phyloP scores from a whole-genome alignment of 441 rosid genomes.

The Jatropha multifida region DNA sequence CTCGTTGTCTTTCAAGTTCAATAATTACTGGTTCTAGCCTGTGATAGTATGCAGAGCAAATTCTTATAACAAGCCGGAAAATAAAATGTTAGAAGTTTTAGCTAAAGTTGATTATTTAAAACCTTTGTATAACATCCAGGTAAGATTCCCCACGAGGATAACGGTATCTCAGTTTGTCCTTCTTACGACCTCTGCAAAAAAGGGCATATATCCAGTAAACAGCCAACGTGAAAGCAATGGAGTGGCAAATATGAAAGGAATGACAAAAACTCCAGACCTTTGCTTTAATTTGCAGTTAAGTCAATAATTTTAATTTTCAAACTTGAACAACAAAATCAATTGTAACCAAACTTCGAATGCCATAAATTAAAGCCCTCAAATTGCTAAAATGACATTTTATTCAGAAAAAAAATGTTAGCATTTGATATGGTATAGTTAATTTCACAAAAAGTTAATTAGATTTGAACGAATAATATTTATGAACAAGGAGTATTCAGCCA shows the following conservation, averaged over 20 bases:
- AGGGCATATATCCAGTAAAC: background rate
- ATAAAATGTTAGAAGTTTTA: background rate
- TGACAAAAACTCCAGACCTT: background rate
- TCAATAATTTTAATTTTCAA: background rate
- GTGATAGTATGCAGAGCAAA: slow-evolving; percentile 31
- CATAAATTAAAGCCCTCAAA: background rate
- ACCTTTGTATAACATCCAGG: slow-evolving; percentile 99
- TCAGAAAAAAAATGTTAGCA: too few species aligned
- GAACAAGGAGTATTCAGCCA: too few species aligned
- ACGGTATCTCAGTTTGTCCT: slow-evolving; percentile 93
- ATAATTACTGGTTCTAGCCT: slow-evolving; percentile 98
- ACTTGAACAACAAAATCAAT: background rate
- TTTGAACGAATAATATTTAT: too few species aligned
- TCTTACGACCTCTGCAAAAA: slow-evolving; percentile 67
- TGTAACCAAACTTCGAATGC: background rate
- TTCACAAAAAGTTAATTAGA: too few species aligned
- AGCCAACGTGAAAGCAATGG: background rate
- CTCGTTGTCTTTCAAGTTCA: slow-evolving; percentile 97
- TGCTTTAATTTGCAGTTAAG: background rate
- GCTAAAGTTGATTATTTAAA: slow-evolving; percentile 12
- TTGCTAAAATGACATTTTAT: too few species aligned
- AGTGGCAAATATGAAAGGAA: background rate
- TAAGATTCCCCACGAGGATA: slow-evolving; percentile 99
- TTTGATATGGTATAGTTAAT: too few species aligned
- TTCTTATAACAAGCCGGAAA: slow-evolving; percentile 11